phyloP scores from a whole-genome alignment of 2,329 filamentous ascomycete species.

The Fusarium papillatum region DNA sequence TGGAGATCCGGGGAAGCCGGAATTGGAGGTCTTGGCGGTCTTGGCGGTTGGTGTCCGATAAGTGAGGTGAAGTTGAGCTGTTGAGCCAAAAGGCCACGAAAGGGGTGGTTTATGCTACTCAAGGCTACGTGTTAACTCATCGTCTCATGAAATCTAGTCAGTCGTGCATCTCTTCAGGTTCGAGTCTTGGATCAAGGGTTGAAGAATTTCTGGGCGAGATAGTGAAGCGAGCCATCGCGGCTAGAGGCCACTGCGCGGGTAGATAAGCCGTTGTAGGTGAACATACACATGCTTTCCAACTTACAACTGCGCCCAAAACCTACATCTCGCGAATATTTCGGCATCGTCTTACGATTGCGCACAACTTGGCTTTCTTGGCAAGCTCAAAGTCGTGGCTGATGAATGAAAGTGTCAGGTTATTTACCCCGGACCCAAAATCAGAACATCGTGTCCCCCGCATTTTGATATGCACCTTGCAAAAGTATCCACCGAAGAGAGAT shows the following conservation, averaged over 20 bases:
- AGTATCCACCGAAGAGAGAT: not conserved
- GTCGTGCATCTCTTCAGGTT: not conserved
- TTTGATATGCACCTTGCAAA: not conserved
- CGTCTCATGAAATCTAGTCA: not conserved
- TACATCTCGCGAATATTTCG: not conserved
- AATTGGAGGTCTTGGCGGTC: not conserved
- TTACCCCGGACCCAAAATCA: not conserved
- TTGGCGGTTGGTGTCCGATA: not conserved
- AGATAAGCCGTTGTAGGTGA: not conserved
- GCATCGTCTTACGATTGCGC: not conserved
- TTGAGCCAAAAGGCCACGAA: not conserved
- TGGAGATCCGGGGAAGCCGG: not conserved
- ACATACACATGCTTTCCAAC: not conserved
- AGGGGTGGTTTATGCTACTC: not conserved
- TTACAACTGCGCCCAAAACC: not conserved
- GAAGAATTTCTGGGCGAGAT: not conserved
- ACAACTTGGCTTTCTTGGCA: not conserved
- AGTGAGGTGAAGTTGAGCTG: not conserved
- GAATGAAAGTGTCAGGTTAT: not conserved
- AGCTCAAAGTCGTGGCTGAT: not conserved
- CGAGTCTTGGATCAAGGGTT: not conserved
- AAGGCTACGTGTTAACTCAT: not conserved
- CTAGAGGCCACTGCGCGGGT: not conserved
- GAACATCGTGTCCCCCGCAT: not conserved
- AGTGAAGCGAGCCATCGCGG: not conserved